Conservation (phyloP, 371 early-diverging fungal species). For the Mortierella sp. region DNA sequence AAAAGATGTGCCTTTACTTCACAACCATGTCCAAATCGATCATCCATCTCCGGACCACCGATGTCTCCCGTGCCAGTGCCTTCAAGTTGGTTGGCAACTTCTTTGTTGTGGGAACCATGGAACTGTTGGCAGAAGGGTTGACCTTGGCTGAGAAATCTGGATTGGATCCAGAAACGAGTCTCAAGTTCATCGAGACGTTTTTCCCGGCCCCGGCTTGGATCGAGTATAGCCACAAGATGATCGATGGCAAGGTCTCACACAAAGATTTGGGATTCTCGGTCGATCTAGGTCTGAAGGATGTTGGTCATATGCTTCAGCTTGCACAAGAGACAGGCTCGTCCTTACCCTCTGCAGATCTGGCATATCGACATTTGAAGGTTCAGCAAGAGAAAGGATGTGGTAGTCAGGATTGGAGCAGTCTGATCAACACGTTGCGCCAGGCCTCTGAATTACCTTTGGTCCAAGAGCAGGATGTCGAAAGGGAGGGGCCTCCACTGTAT, state of each 20-base stretch:
- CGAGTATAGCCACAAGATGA: conserved; percentile 56
- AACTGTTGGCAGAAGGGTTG: conserved; percentile 76
- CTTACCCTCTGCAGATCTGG: conserved; percentile 41
- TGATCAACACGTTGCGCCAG: conserved; percentile 32
- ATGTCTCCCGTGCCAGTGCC: conserved; percentile 57
- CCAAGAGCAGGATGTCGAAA: neutral
- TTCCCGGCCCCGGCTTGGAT: conserved; percentile 59
- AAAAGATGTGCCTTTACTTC: conserved; percentile 51
- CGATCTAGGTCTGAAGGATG: conserved; percentile 66
- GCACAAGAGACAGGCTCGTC: conserved; percentile 27
- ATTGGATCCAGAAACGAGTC: conserved; percentile 66
- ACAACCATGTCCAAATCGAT: conserved; percentile 51
- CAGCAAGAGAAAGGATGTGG: conserved; percentile 38
- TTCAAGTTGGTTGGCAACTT: conserved; percentile 81
- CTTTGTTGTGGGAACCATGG: conserved; percentile 67
- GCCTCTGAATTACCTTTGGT: conserved; percentile 24
- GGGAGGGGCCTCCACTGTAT: neutral
- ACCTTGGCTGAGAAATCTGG: conserved; percentile 74
- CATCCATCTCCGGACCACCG: conserved; percentile 50
- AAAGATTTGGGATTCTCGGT: conserved; percentile 62
- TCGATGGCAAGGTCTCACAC: conserved; percentile 54
- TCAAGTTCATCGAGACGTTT: conserved; percentile 68
- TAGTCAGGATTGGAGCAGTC: conserved; percentile 37
- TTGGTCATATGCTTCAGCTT: conserved; percentile 57
- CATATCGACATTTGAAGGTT: conserved; percentile 26